Evolutionary conservation across 257 asterid species (phyloP), one percentile per base, ranked within the genome.

Genomic region (Pogostemon cablin): DNA sequence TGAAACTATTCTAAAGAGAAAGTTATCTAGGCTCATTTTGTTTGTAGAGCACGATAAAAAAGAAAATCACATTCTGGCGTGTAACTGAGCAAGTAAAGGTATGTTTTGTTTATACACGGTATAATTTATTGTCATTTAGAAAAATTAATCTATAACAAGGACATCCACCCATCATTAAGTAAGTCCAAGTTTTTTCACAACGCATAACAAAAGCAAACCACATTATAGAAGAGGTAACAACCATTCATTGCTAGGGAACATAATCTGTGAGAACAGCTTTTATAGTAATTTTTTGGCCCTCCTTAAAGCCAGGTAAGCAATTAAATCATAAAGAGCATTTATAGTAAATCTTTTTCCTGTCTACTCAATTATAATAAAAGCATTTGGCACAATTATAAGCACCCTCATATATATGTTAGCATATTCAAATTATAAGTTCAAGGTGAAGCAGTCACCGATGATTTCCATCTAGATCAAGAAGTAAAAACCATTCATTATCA

Each of bases 381-480:
- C 64, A 56, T 68, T 64, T 12, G 6, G 47, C 38, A 11, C 25
- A 74, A 72, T 38, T 9, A 59, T 35, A 65, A 43, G 54, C 25
- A 68, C 50, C 52, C 34, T 43, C 56, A 48, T 20, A 53, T 34
- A 57, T 25, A 43, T 12, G 35, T 34, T 67, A 15, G 40, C 12
- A 48, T 3, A 58, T 5, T 6, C 7, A 34, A 8, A 37, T 7
- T 37, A 6, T 3, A 56, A 56, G 20, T 6, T 46, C 47, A 12
- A 8, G 61, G 25, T 43, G 44, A 40, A 60, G 69, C 38, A 38
- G 39, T 20, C 52, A 39, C 25, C 46, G 35, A 50, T 66, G 9
- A 66, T 74, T 75, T 50, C 65, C 65, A 60, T 50, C 74, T n/a
- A 49, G 40, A 3, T n/a, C 37, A 58, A 42, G 15, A 10, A 59